phyloP scores from a whole-genome alignment of 2,329 filamentous ascomycete genomes.

The Emmonsiellopsis sp. region DNA sequence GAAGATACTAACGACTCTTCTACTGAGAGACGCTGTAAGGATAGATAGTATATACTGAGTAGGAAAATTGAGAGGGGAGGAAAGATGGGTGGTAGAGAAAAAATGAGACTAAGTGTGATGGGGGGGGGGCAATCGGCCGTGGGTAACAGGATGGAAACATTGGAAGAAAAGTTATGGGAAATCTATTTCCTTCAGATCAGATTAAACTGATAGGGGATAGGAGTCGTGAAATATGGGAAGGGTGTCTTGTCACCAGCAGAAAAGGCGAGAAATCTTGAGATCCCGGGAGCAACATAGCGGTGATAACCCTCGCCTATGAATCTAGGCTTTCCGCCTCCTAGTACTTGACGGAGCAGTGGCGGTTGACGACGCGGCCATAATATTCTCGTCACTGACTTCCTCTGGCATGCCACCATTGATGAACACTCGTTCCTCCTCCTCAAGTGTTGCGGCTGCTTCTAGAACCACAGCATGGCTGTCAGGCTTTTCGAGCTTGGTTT shows the following conservation, averaged over 20 bases:
- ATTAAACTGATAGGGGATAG: not conserved
- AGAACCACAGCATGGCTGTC: slow-evolving; percentile 24
- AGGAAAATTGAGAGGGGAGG: too few species aligned
- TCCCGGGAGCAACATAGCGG: too few species aligned
- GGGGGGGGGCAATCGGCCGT: too few species aligned
- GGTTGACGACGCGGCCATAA: not conserved
- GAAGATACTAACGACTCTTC: too few species aligned
- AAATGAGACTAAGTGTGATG: too few species aligned
- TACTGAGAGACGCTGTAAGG: too few species aligned
- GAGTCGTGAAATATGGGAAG: not conserved
- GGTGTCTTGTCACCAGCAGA: not conserved
- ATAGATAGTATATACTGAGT: too few species aligned
- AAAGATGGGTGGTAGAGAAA: too few species aligned
- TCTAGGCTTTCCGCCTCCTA: slow-evolving; percentile 1
- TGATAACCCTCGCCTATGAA: not conserved
- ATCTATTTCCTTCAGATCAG: not conserved
- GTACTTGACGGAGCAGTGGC: not conserved
- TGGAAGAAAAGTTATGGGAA: not conserved
- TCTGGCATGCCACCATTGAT: slow-evolving; percentile 9
- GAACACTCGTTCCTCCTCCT: slow-evolving; percentile 12
- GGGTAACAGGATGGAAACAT: not conserved
- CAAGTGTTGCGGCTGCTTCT: slow-evolving; percentile 17
- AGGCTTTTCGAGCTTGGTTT: slow-evolving; percentile 15
- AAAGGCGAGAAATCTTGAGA: not conserved
- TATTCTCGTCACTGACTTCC: not conserved